Evolutionary conservation across 108 stramenopile genomes (phyloP), one percentile per base, ranked within the genome.

Genomic region (Fistulifera solaris): DNA sequence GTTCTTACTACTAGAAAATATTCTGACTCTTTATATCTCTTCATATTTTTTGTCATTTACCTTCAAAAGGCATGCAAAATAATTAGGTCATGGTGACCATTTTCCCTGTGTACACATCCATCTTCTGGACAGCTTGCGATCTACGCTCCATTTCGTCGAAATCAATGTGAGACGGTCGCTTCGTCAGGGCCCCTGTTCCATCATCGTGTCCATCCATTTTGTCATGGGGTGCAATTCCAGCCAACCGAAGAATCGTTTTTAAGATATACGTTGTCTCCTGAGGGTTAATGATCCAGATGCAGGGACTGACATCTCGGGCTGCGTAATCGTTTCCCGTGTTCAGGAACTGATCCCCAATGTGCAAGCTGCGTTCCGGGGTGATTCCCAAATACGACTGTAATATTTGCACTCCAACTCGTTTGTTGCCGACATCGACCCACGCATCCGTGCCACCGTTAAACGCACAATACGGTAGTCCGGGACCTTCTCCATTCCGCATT

Each of bases 401-500:
- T 15, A 88, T 73, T 49, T 74, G 67, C 2, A 96, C 93, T n/a
- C 86, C 95, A 11, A 93, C 90, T 1, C 90, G 68, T 56, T 96
- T 96, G 58, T 94, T 93, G 12, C 95, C 95, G 18, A 85, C 80
- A 63, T 96, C 95, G 1, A 94, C 87, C 91, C 90, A 96, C 15
- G 68, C 86, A 66, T 96, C 95, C 0, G 75, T 45, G 0, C 95
- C 95, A 25, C 95, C 95, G 61, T 96, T 96, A 54, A 94, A 94
- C 3, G 89, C 93, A 64, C 93, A 94, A 54, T 81, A 93, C 10
- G 93, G 95, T 21, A 94, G 43, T 16, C 26, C 55, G 0, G 67
- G 35, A 14, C 62, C 76, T 23, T 63, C 62, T 1, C 72, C 71
- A 24, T 64, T 48, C 18, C 75, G 69, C 66, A 86, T 58, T 0